Evolutionary conservation across 1,284 basidiomycete species (phyloP), one percentile per base, ranked within the genome.

Genomic region (Phlebopus sp.): DNA sequence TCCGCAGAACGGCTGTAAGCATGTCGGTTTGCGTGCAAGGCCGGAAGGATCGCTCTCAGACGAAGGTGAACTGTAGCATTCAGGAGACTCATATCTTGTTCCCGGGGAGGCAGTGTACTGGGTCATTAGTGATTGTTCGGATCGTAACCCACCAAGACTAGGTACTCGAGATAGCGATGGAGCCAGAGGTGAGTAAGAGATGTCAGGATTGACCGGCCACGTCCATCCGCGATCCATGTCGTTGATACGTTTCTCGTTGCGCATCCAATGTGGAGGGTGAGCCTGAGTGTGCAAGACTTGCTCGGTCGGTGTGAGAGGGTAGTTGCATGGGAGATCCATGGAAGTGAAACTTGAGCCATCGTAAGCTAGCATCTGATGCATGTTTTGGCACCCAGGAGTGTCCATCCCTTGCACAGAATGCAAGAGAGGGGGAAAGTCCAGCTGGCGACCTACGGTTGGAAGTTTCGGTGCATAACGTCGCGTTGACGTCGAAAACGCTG

Each of bases 401-500:
- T 51, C 44, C 31, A 31, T 5, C 19, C 30, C 25, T 41, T 47
- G 49, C 37, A 53, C 43, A 42, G 58, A 39, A 14, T 49, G 43
- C 13, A 30, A 36, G 15, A 42, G 36, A 36, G 49, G 42, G 39
- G 31, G 42, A 6, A 27, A 39, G 21, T 62, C 66, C 37, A 30
- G 17, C 19, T 51, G 59, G 34, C 45, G 52, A 34, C 21, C 19
- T 6, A 51, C 49, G 17, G 38, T 15, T 29, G 58, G 51, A 43
- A 55, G 43, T 34, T 55, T 68, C 19, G 59, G 51, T 43, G 53
- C 37, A 30, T 63, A 46, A 10, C 51, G 56, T 17, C 56, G 51
- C 47, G 49, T 52, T 11, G 65, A 55, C 41, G 55, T 54, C 37
- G 60, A 62, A 42, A 56, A 51, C 11, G 44, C 46, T 21, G 60